These are phyloP conservation scores for Endotrypanum monterogeii DNA, from an alignment of 208 protist genomes.

Conservation along the genomic window DNA sequence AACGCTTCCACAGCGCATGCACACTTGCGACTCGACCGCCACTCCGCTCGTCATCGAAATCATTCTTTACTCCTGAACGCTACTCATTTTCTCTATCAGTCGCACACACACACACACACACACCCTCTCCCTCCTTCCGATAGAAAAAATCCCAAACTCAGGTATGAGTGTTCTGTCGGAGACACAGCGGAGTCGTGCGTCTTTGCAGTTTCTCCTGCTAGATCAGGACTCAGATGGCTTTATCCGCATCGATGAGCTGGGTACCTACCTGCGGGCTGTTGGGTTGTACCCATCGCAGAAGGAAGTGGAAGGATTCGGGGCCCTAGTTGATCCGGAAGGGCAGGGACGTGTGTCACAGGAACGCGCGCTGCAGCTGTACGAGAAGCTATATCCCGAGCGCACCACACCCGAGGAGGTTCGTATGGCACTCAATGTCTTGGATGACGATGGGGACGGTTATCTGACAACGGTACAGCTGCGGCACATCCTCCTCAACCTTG, in stretches of 20 bases:
- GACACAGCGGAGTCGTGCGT: conserved; percentile 98
- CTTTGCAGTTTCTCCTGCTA: conserved; percentile 98
- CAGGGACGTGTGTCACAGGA: conserved; percentile 94
- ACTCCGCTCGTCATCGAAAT: background rate
- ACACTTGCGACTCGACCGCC: background rate
- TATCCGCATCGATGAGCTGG: conserved; percentile 98
- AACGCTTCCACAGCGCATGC: conserved; percentile 6
- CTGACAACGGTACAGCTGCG: conserved; percentile 94
- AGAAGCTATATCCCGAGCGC: conserved; percentile 60
- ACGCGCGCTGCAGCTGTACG: conserved; percentile 74
- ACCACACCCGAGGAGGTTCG: conserved; percentile 78
- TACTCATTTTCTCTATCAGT: no score
- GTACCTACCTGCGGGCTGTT: conserved; percentile 98
- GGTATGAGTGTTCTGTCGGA: conserved; percentile 83
- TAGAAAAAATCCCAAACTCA: background rate
- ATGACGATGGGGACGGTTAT: conserved; percentile 93
- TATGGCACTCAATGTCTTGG: conserved; percentile 94
- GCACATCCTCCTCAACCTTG: conserved; percentile 94
- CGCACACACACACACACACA: no score
- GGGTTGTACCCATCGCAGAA: conserved; percentile 96
- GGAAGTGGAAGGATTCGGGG: conserved; percentile 96
- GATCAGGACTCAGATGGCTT: conserved; percentile 98
- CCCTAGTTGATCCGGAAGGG: conserved; percentile 95
- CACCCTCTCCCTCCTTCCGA: background rate
- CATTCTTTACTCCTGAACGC: background rate